These are phyloP conservation scores for Ogataea nitratoaversa DNA, from an alignment of 805 yeast species.

Conservation along the genomic window DNA sequence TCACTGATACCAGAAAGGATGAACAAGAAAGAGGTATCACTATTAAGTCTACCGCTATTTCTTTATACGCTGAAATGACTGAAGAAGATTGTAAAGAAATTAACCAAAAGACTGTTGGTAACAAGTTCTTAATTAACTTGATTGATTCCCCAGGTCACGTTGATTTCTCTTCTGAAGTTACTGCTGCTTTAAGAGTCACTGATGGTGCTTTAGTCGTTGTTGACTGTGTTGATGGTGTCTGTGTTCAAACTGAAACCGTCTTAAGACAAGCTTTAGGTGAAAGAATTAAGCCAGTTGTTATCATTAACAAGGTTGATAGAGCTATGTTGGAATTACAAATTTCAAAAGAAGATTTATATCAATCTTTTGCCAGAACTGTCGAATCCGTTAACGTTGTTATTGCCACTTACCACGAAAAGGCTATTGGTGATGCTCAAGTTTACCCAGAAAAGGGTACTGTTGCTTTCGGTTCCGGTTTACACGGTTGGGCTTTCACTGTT, in stretches of 20 bases:
- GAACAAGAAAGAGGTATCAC: slow-evolving; percentile 99
- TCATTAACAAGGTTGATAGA: slow-evolving; percentile 99
- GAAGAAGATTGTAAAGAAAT: slow-evolving; percentile 87
- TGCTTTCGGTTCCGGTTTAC: slow-evolving; percentile 99
- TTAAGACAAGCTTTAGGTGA: slow-evolving; percentile 98
- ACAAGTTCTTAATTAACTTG: slow-evolving; percentile 94
- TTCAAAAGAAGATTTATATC: slow-evolving; percentile 98
- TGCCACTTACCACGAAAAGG: slow-evolving; percentile 87
- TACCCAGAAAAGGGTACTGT: slow-evolving; percentile 99
- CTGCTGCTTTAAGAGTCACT: slow-evolving; percentile 99
- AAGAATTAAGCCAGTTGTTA: slow-evolving; percentile 98
- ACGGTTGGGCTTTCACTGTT: slow-evolving; percentile 99
- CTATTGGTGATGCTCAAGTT: slow-evolving; percentile 94
- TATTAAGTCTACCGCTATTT: slow-evolving; percentile 97
- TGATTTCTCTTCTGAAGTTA: slow-evolving; percentile 99
- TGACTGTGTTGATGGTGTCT: slow-evolving; percentile 99
- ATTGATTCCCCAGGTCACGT: slow-evolving; percentile 99
- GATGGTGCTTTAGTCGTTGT: slow-evolving; percentile 99
- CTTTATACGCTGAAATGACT: slow-evolving; percentile 82
- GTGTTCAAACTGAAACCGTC: slow-evolving; percentile 99
- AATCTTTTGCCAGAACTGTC: slow-evolving; percentile 96
- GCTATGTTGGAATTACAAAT: slow-evolving; percentile 98
- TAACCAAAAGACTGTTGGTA: slow-evolving; percentile 89
- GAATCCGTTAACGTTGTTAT: slow-evolving; percentile 99
- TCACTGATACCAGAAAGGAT: slow-evolving; percentile 99